Evolutionary conservation across 306 rosid species (phyloP).

Genomic region (Cucumis melo): DNA sequence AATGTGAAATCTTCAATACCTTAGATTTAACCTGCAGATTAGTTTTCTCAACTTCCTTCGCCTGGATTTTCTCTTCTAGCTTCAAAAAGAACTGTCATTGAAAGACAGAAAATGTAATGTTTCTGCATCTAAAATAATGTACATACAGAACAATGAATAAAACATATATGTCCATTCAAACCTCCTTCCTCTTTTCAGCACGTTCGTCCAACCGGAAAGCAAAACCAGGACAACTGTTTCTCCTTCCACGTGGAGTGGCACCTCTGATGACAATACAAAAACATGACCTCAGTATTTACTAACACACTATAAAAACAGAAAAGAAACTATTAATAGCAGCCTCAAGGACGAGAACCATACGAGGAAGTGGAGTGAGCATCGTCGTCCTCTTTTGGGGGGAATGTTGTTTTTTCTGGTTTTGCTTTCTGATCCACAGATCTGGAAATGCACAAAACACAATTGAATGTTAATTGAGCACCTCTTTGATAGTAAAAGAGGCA

Average conservation of each 20-base stretch:
- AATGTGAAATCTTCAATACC: constrained; percentile 24
- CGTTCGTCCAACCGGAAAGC: constrained; percentile 83
- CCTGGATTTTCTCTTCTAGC: constrained; percentile 89
- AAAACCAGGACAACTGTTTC: constrained; percentile 48
- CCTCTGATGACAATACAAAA: constrained; percentile 31
- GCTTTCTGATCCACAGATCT: constrained; percentile 45
- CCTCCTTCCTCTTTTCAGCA: constrained; percentile 95
- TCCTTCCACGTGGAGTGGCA: constrained; percentile 26
- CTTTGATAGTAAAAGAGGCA: background rate
- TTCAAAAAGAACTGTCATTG: constrained; percentile 64
- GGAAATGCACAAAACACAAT: constrained; percentile 13
- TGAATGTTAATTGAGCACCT: background rate
- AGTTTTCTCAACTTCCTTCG: constrained; percentile 74
- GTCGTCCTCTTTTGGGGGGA: constrained; percentile 44
- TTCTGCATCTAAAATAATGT: background rate
- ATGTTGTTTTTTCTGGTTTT: constrained; percentile 25
- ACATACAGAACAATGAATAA: background rate
- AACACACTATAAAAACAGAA: background rate
- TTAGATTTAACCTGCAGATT: constrained; percentile 70
- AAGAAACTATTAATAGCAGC: background rate
- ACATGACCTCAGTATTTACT: background rate
- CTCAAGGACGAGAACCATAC: constrained; percentile 32
- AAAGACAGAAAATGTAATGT: background rate
- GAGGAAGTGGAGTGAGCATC: constrained; percentile 66
- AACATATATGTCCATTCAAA: constrained; percentile 14